phyloP scores from a whole-genome alignment of 306 rosid genomes.

The Luffa acutangula region DNA sequence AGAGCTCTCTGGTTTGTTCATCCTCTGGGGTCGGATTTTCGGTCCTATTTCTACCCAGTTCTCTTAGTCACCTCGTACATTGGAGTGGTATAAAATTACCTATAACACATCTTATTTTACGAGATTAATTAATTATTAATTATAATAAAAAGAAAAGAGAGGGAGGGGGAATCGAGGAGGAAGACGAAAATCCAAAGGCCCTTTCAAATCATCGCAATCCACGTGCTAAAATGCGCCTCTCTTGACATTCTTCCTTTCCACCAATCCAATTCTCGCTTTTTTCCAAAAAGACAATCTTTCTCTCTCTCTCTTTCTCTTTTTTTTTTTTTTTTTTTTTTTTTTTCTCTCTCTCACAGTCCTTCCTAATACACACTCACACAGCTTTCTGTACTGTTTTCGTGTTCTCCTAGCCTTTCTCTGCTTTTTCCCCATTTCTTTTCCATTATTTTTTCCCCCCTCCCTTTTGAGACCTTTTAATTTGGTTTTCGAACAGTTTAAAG shows the following conservation, averaged over 20 bases:
- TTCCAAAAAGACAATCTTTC: not conserved
- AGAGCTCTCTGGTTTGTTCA: too few relatives aligned
- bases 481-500: constrained; percentile 44
- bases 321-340: not conserved
- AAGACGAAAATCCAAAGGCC: constrained; percentile 2
- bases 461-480: not conserved
- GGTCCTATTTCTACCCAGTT: too few relatives aligned
- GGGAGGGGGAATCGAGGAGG: not conserved
- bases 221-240: constrained; percentile 36
- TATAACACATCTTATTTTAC: too few relatives aligned
- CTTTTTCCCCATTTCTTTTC: constrained; percentile 21
- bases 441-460: not conserved
- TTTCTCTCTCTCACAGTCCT: not conserved
- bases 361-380: not conserved
- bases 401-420: constrained; percentile 31
- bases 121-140: not conserved
- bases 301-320: not conserved
- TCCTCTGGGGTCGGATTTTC: too few relatives aligned
- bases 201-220: constrained; percentile 25
- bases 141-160: not conserved
- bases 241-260: constrained; percentile 6
- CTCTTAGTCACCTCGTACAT: too few relatives aligned
- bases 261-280: not conserved
- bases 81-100: too few relatives aligned
- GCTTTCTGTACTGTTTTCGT: constrained; percentile 48